Evolutionary conservation across 129 eudicot genomes (phyloP).

Genomic region (Lonicera japonica): DNA sequence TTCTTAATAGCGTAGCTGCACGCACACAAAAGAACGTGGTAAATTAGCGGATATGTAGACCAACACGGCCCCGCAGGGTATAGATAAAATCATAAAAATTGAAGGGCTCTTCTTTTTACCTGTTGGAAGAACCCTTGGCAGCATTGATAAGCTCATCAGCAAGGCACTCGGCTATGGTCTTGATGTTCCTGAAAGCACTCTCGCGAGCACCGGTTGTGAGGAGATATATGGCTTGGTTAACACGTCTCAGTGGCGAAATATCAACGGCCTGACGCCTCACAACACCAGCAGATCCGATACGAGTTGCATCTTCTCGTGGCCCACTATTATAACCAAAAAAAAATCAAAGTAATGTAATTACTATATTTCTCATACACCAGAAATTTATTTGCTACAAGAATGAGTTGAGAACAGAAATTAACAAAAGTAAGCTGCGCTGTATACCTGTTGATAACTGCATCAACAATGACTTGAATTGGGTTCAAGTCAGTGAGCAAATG

Average conservation of each 20-base stretch:
- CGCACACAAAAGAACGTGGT: not conserved
- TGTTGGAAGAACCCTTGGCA: conserved; percentile 83
- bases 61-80: too few relatives aligned
- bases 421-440: not conserved
- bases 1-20: conserved; percentile 62
- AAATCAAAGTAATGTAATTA: too few relatives aligned
- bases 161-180: conserved; percentile 73
- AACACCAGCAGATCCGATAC: conserved; percentile 86
- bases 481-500: conserved; percentile 61
- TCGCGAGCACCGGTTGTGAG: conserved; percentile 81
- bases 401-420: too few relatives aligned
- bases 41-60: not conserved
- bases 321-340: conserved; percentile 35
- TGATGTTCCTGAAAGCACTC: conserved; percentile 77
- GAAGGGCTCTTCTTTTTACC: conserved; percentile 15
- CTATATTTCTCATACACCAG: not conserved
- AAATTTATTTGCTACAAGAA: not conserved
- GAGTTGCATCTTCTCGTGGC: conserved; percentile 88
- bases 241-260: conserved; percentile 73
- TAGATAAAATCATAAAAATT: not conserved
- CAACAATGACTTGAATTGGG: conserved; percentile 72
- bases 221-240: conserved; percentile 72
- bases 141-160: conserved; percentile 82
- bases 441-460: conserved; percentile 81
- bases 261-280: conserved; percentile 88